Evolutionary conservation across 139 green algal genomes (phyloP).

Genomic region (Diplosphaera chodatii): DNA sequence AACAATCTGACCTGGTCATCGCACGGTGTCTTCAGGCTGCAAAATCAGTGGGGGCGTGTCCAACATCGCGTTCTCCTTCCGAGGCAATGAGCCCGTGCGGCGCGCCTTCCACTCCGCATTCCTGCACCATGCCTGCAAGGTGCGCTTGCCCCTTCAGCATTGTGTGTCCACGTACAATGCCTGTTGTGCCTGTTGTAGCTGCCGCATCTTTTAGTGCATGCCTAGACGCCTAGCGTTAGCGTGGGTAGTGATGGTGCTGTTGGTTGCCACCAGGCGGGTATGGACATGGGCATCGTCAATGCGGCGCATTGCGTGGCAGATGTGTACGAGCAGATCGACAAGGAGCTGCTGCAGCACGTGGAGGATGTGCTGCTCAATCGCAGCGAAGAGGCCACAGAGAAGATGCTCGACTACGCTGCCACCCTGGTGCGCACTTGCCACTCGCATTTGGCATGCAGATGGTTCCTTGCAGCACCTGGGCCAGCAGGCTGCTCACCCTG

Average conservation of each 20-base stretch:
- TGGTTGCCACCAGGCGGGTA: conserved; percentile 83
- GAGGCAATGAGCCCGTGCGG: conserved; percentile 92
- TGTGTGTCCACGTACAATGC: too few relatives aligned
- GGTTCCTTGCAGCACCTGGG: too few relatives aligned
- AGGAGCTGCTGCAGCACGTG: conserved; percentile 92
- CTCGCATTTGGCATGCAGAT: too few relatives aligned
- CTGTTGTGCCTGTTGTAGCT: too few relatives aligned
- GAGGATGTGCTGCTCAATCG: conserved; percentile 98
- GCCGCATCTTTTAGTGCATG: too few relatives aligned
- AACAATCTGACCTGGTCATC: too few relatives aligned
- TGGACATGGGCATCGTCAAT: conserved; percentile 99
- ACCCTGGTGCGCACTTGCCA: conserved; percentile 38
- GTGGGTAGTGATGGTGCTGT: too few relatives aligned
- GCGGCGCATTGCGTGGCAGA: conserved; percentile 73
- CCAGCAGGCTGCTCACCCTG: too few relatives aligned
- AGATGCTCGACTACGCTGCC: conserved; percentile 88
- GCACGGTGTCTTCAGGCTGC: too few relatives aligned
- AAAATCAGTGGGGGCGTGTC: conserved; percentile 96
- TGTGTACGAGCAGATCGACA: conserved; percentile 93
- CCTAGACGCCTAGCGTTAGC: too few relatives aligned
- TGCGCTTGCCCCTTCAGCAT: conserved; percentile 49
- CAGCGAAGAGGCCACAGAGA: conserved; percentile 92
- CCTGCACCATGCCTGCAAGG: conserved; percentile 86
- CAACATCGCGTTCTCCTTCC: conserved; percentile 98
- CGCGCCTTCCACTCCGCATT: conserved; percentile 92